Evolutionary conservation across 2,329 filamentous ascomycete genomes (phyloP).

Genomic region (Juglanconis juglandina): DNA sequence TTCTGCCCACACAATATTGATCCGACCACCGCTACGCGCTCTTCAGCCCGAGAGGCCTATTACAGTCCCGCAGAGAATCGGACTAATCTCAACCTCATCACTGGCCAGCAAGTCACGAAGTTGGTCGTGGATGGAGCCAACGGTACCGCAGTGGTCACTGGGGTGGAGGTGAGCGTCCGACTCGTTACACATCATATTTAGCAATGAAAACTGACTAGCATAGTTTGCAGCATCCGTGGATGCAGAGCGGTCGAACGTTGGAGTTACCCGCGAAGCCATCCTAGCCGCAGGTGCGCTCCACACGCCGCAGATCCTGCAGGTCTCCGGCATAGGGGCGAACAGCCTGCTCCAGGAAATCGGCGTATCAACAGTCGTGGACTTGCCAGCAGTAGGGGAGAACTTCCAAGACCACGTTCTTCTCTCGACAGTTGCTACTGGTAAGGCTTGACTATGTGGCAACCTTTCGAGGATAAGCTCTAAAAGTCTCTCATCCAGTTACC

Average conservation of each 20-base stretch:
- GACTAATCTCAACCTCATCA: conserved; percentile 27
- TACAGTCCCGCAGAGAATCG: conserved; percentile 23
- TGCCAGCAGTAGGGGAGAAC: conserved; percentile 58
- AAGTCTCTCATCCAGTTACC: conserved; percentile 19
- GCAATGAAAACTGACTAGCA: background rate
- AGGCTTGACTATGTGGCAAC: background rate
- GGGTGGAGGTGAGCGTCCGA: conserved; percentile 16
- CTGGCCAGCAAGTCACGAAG: conserved; percentile 27
- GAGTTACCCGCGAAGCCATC: conserved; percentile 36
- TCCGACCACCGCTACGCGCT: conserved; percentile 24
- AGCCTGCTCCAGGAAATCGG: conserved; percentile 34
- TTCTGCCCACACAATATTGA: conserved; percentile 24
- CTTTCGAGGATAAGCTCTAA: background rate
- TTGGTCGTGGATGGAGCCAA: conserved; percentile 16
- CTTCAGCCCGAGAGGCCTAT: conserved; percentile 27
- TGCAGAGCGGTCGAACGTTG: conserved; percentile 12
- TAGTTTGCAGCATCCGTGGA: conserved; percentile 9
- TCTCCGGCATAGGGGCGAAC: conserved; percentile 38
- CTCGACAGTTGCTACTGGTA: conserved; percentile 2
- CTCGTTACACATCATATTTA: background rate
- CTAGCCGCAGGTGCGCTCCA: conserved; percentile 40
- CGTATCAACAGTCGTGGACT: conserved; percentile 51
- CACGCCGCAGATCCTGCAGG: conserved; percentile 40
- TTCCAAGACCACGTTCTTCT: conserved; percentile 33
- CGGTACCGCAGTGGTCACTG: conserved; percentile 16